These are phyloP conservation scores for Gnaphalium uliginosum DNA, from an alignment of 129 eudicot species.

Conservation along the genomic window DNA sequence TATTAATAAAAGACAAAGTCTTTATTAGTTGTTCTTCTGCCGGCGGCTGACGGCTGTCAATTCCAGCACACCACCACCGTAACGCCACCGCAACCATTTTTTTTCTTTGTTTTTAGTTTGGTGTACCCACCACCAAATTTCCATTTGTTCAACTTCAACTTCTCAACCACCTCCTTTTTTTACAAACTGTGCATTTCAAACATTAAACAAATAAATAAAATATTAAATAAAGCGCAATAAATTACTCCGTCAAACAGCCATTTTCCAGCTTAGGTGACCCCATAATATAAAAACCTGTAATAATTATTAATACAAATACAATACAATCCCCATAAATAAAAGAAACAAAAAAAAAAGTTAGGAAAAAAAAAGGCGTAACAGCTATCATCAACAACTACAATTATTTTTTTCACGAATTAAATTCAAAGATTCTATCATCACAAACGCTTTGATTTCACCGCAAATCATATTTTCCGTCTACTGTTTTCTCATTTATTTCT, in stretches of 20 bases:
- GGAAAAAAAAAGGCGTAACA: slow-evolving; percentile 22
- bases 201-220: neutral
- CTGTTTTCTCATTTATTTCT: slow-evolving; percentile 5
- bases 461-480: slow-evolving; percentile 22
- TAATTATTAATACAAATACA: neutral
- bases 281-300: slow-evolving; percentile 12
- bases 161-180: slow-evolving; percentile 35
- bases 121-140: slow-evolving; percentile 40
- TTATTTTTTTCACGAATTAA: slow-evolving; percentile 13
- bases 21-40: slow-evolving; percentile 16
- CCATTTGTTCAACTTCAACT: slow-evolving; percentile 25
- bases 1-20: slow-evolving; percentile 22
- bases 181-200: neutral
- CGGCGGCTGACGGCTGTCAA: slow-evolving; percentile 47
- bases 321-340: too few relatives aligned
- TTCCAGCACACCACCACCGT: slow-evolving; percentile 18
- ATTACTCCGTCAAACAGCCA: slow-evolving; percentile 40
- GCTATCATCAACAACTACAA: slow-evolving; percentile 35
- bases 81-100: slow-evolving; percentile 6
- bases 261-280: slow-evolving; percentile 44
- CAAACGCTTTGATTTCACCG: slow-evolving; percentile 22
- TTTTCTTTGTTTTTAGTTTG: slow-evolving; percentile 29
- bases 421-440: slow-evolving; percentile 30
- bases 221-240: slow-evolving; percentile 12
- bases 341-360: slow-evolving; percentile 10